phyloP scores from a whole-genome alignment of 352 stramenopile genomes.

The Pythium pyrilobum region DNA sequence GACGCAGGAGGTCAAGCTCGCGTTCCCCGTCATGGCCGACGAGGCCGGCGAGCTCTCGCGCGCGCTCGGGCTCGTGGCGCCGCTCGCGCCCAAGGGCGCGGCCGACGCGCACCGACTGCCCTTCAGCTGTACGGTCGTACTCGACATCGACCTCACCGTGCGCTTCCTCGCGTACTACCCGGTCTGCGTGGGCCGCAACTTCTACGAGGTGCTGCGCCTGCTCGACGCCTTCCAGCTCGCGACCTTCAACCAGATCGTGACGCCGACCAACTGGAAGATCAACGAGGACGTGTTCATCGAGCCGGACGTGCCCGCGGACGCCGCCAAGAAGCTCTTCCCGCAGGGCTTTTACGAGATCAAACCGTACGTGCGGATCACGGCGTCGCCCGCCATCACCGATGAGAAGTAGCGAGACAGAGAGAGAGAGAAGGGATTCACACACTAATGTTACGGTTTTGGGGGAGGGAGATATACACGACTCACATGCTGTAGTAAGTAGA shows the following conservation, averaged over 20 bases:
- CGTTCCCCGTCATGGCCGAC: constrained; percentile 67
- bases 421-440: constrained; percentile 2
- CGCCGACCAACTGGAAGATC: constrained; percentile 81
- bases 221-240: constrained; percentile 70
- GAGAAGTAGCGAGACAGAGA: constrained; percentile 43
- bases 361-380: constrained; percentile 68
- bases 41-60: constrained; percentile 60
- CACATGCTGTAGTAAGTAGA: too few relatives aligned
- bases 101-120: constrained; percentile 49
- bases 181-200: constrained; percentile 62
- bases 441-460: not conserved
- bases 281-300: constrained; percentile 86
- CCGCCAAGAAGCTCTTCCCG: constrained; percentile 76
- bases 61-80: constrained; percentile 40
- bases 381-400: constrained; percentile 51
- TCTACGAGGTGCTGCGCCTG: constrained; percentile 72
- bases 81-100: constrained; percentile 36
- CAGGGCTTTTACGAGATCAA: constrained; percentile 83
- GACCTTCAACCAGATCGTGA: constrained; percentile 72
- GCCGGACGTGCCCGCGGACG: constrained; percentile 47
- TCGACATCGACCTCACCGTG: constrained; percentile 76
- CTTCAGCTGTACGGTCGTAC: constrained; percentile 58
- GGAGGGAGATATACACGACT: not conserved
- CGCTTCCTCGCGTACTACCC: constrained; percentile 62
- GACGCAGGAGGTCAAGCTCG: constrained; percentile 72